Evolutionary conservation across 331 rosid species (phyloP).

Genomic region (Saraca asoca): DNA sequence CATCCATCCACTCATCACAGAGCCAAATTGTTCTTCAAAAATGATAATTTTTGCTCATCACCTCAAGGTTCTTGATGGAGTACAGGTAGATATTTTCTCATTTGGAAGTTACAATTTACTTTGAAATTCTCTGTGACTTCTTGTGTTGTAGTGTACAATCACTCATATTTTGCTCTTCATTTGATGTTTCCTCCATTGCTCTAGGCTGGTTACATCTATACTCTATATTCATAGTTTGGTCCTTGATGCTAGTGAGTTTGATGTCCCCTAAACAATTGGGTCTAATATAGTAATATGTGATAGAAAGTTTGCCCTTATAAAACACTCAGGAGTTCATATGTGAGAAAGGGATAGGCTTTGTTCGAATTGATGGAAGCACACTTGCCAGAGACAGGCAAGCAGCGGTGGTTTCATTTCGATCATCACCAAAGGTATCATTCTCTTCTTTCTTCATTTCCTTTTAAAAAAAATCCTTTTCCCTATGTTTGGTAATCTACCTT

Average conservation of each 20-base stretch:
- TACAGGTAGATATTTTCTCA: conserved; percentile 61
- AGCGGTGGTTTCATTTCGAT: conserved; percentile 71
- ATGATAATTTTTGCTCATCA: conserved; percentile 96
- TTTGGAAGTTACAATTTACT: conserved; percentile 29
- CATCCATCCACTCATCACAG: conserved; percentile 72
- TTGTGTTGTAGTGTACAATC: conserved; percentile 9
- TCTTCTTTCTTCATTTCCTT: too few relatives aligned
- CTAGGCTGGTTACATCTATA: conserved; percentile 9
- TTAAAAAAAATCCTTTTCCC: too few relatives aligned
- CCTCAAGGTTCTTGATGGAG: conserved; percentile 85
- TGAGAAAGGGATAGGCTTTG: conserved; percentile 72
- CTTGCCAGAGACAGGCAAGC: conserved; percentile 86
- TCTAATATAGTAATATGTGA: conserved; percentile 16
- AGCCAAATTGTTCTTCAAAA: conserved; percentile 66
- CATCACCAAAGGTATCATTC: conserved; percentile 64
- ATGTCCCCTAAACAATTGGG: conserved; percentile 10
- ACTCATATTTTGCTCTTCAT: not conserved
- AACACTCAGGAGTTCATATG: conserved; percentile 70
- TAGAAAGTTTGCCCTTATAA: conserved; percentile 28
- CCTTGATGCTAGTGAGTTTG: conserved; percentile 12
- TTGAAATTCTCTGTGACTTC: conserved; percentile 3
- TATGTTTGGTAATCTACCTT: too few relatives aligned
- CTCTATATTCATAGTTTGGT: conserved; percentile 8
- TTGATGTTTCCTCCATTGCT: conserved; percentile 12
- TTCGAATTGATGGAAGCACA: conserved; percentile 92